Evolutionary conservation across 805 yeast genomes (phyloP).

Genomic region (Debaryomyces maramus): DNA sequence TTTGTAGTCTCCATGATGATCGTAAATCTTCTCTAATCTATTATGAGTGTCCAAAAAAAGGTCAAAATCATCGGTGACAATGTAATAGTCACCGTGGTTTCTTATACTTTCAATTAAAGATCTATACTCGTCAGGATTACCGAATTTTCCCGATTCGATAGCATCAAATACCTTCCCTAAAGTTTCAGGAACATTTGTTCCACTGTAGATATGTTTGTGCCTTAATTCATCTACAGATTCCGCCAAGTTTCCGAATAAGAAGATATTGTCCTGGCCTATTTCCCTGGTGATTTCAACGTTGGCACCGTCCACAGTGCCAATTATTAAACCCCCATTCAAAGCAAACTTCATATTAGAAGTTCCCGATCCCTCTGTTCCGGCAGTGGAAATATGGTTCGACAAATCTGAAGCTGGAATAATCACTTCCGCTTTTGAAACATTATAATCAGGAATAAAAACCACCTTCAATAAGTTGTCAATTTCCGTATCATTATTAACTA

Average conservation of each 20-base stretch:
- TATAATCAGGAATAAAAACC: conserved; percentile 87
- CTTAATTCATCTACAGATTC: conserved; percentile 88
- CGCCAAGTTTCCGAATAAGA: conserved; percentile 85
- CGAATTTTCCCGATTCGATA: conserved; percentile 70
- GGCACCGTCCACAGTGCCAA: conserved; percentile 97
- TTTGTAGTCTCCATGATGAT: conserved; percentile 43
- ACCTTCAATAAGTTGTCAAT: conserved; percentile 79
- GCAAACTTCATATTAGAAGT: conserved; percentile 96
- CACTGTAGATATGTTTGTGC: conserved; percentile 66
- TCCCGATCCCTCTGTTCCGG: conserved; percentile 97
- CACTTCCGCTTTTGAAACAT: conserved; percentile 90
- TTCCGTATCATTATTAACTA: conserved; percentile 75
- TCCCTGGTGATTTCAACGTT: conserved; percentile 93
- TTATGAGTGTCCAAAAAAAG: conserved; percentile 80
- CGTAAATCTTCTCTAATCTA: conserved; percentile 70
- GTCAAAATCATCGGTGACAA: conserved; percentile 87
- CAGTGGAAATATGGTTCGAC: conserved; percentile 92
- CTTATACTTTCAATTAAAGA: conserved; percentile 68
- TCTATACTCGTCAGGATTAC: conserved; percentile 64
- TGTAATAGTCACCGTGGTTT: conserved; percentile 78
- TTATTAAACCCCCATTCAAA: conserved; percentile 87
- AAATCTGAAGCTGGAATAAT: conserved; percentile 88
- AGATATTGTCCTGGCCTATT: conserved; percentile 89
- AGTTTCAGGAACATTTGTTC: conserved; percentile 57
- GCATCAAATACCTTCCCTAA: conserved; percentile 62